phyloP scores from a whole-genome alignment of 2,329 filamentous ascomycete species.

The Plectosphaerella plurivora region DNA sequence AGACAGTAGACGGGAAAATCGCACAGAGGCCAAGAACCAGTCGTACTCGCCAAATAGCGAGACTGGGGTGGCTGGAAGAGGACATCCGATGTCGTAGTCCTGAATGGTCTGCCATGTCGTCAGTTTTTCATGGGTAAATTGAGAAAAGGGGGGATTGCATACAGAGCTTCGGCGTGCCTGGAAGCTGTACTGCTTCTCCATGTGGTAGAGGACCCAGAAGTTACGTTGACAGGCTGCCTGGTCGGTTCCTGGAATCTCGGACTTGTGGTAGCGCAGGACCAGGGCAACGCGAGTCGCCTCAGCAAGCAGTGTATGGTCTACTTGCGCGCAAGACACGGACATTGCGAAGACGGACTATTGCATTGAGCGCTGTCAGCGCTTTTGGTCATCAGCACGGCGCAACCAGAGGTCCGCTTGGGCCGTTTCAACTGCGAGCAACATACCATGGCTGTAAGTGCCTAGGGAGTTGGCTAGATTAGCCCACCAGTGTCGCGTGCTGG shows the following conservation, averaged over 20 bases:
- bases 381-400: too few species aligned
- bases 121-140: neutral
- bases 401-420: neutral
- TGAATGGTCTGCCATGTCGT: conserved; percentile 19
- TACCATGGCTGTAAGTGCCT: conserved; percentile 5
- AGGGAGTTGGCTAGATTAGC: too few species aligned
- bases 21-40: conserved; percentile 26
- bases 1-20: conserved; percentile 25
- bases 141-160: conserved; percentile 6
- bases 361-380: too few species aligned
- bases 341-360: conserved; percentile 28
- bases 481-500: too few species aligned
- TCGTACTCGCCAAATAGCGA: conserved; percentile 24
- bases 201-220: conserved; percentile 34
- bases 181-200: conserved; percentile 31
- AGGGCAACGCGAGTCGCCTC: conserved; percentile 29
- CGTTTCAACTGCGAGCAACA: neutral
- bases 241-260: conserved; percentile 9
- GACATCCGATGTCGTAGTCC: conserved; percentile 31
- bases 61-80: conserved; percentile 25
- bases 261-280: conserved; percentile 22
- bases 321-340: conserved; percentile 25
- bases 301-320: conserved; percentile 23
- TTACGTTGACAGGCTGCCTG: conserved; percentile 15
- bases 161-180: conserved; percentile 24